phyloP scores from a whole-genome alignment of 306 rosid species.

The Acacia crassicarpa region DNA sequence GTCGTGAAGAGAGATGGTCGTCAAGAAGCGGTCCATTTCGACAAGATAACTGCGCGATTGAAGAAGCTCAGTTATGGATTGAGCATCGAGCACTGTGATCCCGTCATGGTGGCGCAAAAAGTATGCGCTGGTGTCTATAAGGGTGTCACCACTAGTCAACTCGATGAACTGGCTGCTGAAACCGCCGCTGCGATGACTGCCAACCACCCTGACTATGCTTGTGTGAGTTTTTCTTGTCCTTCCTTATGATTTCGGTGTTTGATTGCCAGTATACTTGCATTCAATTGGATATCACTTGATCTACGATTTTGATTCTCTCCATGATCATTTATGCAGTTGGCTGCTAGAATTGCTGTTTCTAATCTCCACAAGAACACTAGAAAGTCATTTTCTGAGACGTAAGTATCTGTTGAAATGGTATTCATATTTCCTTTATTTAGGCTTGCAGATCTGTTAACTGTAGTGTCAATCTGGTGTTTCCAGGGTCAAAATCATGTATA shows the following conservation, averaged over 20 bases:
- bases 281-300: background rate
- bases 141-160: constrained; percentile 95
- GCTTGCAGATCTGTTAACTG: background rate
- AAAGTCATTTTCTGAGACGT: constrained; percentile 70
- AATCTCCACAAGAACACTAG: constrained; percentile 70
- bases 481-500: constrained; percentile 61
- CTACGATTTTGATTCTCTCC: background rate
- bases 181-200: constrained; percentile 95
- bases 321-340: constrained; percentile 44
- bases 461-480: constrained; percentile 11
- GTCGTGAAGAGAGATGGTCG: constrained; percentile 90
- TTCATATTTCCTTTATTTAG: background rate
- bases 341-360: constrained; percentile 69
- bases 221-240: constrained; percentile 43
- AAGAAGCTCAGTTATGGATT: constrained; percentile 94
- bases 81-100: constrained; percentile 82
- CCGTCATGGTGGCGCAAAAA: constrained; percentile 86
- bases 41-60: constrained; percentile 88
- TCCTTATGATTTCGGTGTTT: background rate
- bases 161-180: constrained; percentile 96
- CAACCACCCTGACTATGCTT: constrained; percentile 89
- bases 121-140: constrained; percentile 85
- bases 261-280: background rate
- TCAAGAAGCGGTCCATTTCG: constrained; percentile 76
- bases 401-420: constrained; percentile 14